These are phyloP conservation scores for Leptomonas seymouri DNA, from an alignment of 208 protist genomes.

Conservation along the genomic window DNA sequence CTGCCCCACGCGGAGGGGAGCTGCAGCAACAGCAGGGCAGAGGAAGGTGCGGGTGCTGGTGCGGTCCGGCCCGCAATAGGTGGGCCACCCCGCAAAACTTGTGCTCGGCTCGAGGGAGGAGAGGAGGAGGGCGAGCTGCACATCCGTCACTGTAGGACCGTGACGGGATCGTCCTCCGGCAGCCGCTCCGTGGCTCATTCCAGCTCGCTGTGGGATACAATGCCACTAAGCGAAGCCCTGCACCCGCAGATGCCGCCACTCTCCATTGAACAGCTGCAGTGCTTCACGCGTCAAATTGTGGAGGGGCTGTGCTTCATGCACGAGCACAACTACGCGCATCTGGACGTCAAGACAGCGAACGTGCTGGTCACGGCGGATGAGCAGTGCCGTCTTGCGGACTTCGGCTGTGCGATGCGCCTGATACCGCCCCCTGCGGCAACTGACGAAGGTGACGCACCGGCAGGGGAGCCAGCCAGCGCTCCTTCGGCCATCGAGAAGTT, in stretches of 20 bases:
- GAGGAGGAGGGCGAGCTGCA: constrained; percentile 11
- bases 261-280: constrained; percentile 64
- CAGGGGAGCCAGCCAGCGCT: neutral
- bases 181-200: constrained; percentile 4
- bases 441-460: neutral
- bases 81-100: neutral
- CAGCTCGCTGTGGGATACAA: constrained; percentile 29
- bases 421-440: constrained; percentile 6
- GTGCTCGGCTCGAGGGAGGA: constrained; percentile 4
- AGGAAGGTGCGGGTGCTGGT: neutral
- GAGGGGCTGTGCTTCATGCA: constrained; percentile 85
- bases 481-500: neutral
- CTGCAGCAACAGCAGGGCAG: neutral
- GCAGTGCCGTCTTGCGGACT: constrained; percentile 91
- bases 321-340: constrained; percentile 80
- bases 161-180: constrained; percentile 5
- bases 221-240: constrained; percentile 35
- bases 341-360: constrained; percentile 93
- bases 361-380: constrained; percentile 77
- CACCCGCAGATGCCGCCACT: constrained; percentile 55
- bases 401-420: constrained; percentile 90
- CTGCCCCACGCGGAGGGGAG: neutral
- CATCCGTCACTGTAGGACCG: neutral
- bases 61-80: neutral
- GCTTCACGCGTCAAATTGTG: constrained; percentile 75